Percentiles rank a stretch among this genome's conserved stretches.
Conservation (phyloP, 2,329 filamentous ascomycete genomes). For the Didymella pinodella region DNA sequence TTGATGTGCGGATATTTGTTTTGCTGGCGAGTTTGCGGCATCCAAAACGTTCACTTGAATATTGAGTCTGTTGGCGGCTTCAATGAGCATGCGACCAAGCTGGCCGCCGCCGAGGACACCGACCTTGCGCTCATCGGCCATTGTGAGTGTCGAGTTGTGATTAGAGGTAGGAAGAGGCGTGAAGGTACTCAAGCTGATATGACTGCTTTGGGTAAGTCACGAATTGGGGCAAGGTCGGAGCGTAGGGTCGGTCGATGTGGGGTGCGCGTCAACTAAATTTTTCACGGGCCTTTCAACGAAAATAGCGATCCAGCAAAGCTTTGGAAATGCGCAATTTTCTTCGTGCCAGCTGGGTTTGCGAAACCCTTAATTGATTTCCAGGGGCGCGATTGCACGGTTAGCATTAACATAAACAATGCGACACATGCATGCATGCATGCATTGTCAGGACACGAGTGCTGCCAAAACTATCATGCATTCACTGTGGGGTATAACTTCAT, state of each 20-base stretch:
- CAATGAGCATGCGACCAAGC: slow-evolving; percentile 91
- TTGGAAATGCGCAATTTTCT: not conserved
- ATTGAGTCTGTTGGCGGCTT: slow-evolving; percentile 82
- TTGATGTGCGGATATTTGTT: slow-evolving; percentile 80
- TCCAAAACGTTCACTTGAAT: slow-evolving; percentile 83
- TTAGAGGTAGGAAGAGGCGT: slow-evolving; percentile 8
- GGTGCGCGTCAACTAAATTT: slow-evolving; percentile 35
- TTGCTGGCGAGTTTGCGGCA: slow-evolving; percentile 77
- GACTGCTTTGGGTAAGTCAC: slow-evolving; percentile 31
- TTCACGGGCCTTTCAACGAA: slow-evolving; percentile 25
- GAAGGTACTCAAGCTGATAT: slow-evolving; percentile 23
- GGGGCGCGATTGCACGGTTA: not conserved
- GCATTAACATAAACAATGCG: not conserved
- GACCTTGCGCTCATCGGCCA: slow-evolving; percentile 46
- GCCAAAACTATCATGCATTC: slow-evolving; percentile 15
- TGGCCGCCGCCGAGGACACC: slow-evolving; percentile 57
- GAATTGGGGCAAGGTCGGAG: slow-evolving; percentile 27
- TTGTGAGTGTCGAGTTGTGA: slow-evolving; percentile 20
- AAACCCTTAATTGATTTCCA: not conserved
- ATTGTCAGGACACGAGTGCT: not conserved
- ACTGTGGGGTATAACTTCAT: slow-evolving; percentile 30
- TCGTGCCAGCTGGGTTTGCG: not conserved
- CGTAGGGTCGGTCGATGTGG: slow-evolving; percentile 33
- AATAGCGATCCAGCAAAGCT: slow-evolving; percentile 15
- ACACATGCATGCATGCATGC: not conserved